These are phyloP conservation scores for Kwoniella sp. DNA, from an alignment of 768 basidiomycete genomes.

Conservation along the genomic window DNA sequence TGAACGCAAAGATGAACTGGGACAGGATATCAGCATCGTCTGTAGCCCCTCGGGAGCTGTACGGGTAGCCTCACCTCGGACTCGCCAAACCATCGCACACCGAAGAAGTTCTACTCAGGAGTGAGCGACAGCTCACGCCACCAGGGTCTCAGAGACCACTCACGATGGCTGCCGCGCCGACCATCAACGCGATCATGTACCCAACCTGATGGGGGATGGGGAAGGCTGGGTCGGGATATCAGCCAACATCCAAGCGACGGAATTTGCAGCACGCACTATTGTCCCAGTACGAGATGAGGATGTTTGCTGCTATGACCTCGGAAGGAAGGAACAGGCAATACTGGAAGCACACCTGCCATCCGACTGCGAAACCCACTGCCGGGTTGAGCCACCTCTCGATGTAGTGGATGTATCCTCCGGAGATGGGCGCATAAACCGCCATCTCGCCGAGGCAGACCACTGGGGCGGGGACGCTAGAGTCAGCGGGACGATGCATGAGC, in stretches of 20 bases:
- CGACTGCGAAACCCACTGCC: slow-evolving; percentile 44
- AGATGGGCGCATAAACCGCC: slow-evolving; percentile 73
- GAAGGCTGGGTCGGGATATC: slow-evolving; percentile 2
- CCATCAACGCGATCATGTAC: slow-evolving; percentile 23
- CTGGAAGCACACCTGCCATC: slow-evolving; percentile 51
- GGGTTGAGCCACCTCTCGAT: slow-evolving; percentile 46
- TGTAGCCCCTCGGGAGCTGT: not conserved
- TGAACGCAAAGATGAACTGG: slow-evolving; percentile 30
- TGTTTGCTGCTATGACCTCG: slow-evolving; percentile 26
- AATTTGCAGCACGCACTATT: slow-evolving; percentile 5
- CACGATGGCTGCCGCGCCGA: slow-evolving; percentile 30
- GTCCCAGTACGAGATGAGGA: slow-evolving; percentile 34
- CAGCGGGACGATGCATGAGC: not conserved
- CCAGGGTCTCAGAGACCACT: slow-evolving; percentile 20
- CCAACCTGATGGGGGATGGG: slow-evolving; percentile 19
- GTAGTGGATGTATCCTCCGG: slow-evolving; percentile 65
- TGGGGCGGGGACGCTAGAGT: slow-evolving; percentile 61
- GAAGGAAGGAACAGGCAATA: slow-evolving; percentile 49
- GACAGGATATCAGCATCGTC: not conserved
- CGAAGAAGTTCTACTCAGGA: slow-evolving; percentile 25
- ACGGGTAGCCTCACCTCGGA: slow-evolving; percentile 9
- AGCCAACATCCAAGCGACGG: not conserved
- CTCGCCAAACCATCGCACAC: slow-evolving; percentile 36
- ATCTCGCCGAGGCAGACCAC: slow-evolving; percentile 70
- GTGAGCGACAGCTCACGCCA: slow-evolving; percentile 11